Conservation (phyloP, 306 rosid genomes). For the Acacia acuminata region DNA sequence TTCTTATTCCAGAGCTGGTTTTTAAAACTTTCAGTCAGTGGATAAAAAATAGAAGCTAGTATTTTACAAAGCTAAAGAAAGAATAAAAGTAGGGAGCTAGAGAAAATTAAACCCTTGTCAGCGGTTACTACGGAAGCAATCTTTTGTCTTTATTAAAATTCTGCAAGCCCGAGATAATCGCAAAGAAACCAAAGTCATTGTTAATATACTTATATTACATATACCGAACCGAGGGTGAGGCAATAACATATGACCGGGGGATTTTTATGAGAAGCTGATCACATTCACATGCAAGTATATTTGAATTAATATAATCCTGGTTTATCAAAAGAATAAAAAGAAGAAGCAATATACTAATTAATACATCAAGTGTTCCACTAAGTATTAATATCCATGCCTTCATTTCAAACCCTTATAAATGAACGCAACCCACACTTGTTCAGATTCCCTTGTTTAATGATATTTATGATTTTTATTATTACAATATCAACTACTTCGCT, state of each 20-base stretch:
- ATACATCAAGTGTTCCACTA: neutral
- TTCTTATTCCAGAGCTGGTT: neutral
- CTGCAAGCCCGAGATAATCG: constrained; percentile 90
- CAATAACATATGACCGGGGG: neutral
- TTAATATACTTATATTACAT: constrained; percentile 20
- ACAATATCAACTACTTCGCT: neutral
- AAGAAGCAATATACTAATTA: neutral
- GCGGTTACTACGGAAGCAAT: constrained; percentile 84
- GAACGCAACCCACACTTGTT: neutral
- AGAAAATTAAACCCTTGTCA: constrained; percentile 69
- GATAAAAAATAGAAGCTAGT: neutral
- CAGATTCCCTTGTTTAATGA: constrained; percentile 9
- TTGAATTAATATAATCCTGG: neutral
- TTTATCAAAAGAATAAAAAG: neutral
- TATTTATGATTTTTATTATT: neutral
- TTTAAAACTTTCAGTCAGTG: neutral
- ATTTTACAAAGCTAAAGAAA: neutral
- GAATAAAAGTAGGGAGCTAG: neutral
- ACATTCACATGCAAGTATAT: neutral
- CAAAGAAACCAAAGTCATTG: constrained; percentile 30
- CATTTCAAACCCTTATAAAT: neutral
- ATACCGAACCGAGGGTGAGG: neutral
- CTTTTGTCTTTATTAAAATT: constrained; percentile 75
- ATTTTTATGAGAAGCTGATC: neutral
- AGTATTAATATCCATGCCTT: neutral